Base-by-base conservation (phyloP, 2,329 filamentous ascomycete genomes). In the Phialemoniopsis sp. region DNA sequence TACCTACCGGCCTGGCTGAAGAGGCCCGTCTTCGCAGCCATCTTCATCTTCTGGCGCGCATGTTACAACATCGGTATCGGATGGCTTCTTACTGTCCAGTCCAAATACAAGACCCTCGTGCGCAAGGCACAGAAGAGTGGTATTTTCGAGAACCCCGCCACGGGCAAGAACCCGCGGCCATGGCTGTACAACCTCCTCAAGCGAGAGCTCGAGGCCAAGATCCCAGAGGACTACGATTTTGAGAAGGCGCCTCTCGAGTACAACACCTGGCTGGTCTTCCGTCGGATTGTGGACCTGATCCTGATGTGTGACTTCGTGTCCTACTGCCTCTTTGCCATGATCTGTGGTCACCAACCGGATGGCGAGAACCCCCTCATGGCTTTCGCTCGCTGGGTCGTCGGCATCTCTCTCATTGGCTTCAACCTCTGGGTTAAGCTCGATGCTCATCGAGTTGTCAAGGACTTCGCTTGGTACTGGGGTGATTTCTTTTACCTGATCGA, bases 391-490 rank as follows among this genome's bases (percentile, higher is more conserved):
- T 98, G 93, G 93, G 58, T 70, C 4, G 72, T 82, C 34, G 93
- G 93, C 37, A 76, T 91, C 48, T 65, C 76, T 31, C 74, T 97
- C 18, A 84, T 98, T 46, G 75, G 87, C 42, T 97, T 98, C 76
- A 98, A 97, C 62, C 75, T 97, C 16, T 97, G 93, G 90, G 93
- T 98, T 47, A 98, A 98, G 67, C 75, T 98, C 46, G 93, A 98
- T 64, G 93, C 93, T 15, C 93, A 98, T 63, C 80, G 93, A 45
- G 93, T 98, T 36, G 93, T 98, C 58, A 97, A 97, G 65, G 93
- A 98, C 65, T 98, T 90, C 67, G 93, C 93, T 19, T 98, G 93
- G 93, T 98, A 97, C 66, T 98, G 93, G 93, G 93, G 93, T 45
- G 93, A 98, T 64, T 97, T 97, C 67, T 98, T 97, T 73, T 98